Evolutionary conservation across 192 early-diverging fungal species (phyloP).

Genomic region (Entomortierella lignicola): DNA sequence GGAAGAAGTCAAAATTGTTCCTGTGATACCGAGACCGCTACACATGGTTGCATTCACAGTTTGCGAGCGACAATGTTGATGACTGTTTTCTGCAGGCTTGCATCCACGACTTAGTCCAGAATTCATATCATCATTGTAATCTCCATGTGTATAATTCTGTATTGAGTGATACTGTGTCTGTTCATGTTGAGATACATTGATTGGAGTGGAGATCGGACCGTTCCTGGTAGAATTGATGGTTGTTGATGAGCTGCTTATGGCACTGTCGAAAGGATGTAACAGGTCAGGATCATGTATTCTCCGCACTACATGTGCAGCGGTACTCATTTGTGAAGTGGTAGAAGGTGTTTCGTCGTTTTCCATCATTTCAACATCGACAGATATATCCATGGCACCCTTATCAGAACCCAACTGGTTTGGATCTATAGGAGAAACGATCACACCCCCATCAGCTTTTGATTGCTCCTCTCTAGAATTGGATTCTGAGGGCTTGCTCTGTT

Average conservation of each 20-base stretch:
- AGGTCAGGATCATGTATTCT: background rate
- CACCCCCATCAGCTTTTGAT: background rate
- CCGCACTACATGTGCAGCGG: background rate
- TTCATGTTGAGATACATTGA: conserved; percentile 6
- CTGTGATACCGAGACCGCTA: background rate
- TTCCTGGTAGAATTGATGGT: background rate
- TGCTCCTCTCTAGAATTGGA: background rate
- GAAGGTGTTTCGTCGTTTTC: background rate
- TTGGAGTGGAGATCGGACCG: background rate
- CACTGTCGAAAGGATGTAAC: conserved; percentile 23
- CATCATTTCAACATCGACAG: conserved; percentile 13
- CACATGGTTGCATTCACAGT: conserved; percentile 51
- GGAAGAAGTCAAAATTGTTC: conserved; percentile 7
- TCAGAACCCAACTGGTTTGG: background rate
- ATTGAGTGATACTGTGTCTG: conserved; percentile 13
- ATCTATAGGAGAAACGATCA: background rate
- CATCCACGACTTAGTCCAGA: conserved; percentile 32
- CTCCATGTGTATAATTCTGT: conserved; percentile 7
- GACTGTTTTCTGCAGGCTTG: conserved; percentile 18
- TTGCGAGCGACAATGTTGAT: conserved; percentile 45
- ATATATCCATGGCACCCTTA: background rate
- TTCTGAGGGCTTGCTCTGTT: background rate
- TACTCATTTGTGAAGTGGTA: background rate
- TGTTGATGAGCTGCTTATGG: background rate
- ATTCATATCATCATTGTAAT: conserved; percentile 44